Evolutionary conservation across 2,329 filamentous ascomycete species (phyloP).

Genomic region (Pleoardoris graminearum): DNA sequence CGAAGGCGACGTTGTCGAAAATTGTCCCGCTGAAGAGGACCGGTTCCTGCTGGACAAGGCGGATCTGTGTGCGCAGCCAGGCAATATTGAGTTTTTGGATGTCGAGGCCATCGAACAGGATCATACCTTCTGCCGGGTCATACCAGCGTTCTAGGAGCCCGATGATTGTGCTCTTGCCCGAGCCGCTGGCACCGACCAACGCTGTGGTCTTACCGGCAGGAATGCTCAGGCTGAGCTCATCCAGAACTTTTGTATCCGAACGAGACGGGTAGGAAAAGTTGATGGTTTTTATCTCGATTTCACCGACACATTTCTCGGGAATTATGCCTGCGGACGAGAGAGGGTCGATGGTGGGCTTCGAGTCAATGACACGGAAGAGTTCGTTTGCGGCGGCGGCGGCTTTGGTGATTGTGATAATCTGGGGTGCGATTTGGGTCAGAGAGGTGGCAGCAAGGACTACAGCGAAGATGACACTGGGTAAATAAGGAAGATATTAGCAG

Average conservation of each 20-base stretch:
- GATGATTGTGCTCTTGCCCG: conserved; percentile 90
- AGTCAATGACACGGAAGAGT: conserved; percentile 66
- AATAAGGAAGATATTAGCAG: no score
- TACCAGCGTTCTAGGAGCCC: conserved; percentile 92
- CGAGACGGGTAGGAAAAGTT: conserved; percentile 59
- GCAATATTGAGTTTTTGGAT: conserved; percentile 33
- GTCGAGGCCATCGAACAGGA: conserved; percentile 71
- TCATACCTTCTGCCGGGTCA: conserved; percentile 71
- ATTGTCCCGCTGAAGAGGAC: conserved; percentile 85
- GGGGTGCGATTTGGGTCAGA: conserved; percentile 81
- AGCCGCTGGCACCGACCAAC: conserved; percentile 79
- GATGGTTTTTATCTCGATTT: conserved; percentile 9
- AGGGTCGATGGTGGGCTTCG: conserved; percentile 74
- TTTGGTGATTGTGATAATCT: conserved; percentile 71
- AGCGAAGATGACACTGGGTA: conserved; percentile 38
- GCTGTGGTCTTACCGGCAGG: conserved; percentile 88
- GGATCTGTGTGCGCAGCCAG: not conserved
- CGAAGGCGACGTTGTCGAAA: conserved; percentile 79
- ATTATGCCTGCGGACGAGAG: conserved; percentile 24
- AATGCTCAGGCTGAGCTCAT: conserved; percentile 73
- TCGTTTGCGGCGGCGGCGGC: conserved; percentile 39
- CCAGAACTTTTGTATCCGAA: conserved; percentile 24
- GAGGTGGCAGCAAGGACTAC: conserved; percentile 60
- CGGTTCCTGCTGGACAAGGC: conserved; percentile 66
- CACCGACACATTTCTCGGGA: not conserved